phyloP scores from a whole-genome alignment of 192 early-diverging fungal genomes.

The Backusella circina region DNA sequence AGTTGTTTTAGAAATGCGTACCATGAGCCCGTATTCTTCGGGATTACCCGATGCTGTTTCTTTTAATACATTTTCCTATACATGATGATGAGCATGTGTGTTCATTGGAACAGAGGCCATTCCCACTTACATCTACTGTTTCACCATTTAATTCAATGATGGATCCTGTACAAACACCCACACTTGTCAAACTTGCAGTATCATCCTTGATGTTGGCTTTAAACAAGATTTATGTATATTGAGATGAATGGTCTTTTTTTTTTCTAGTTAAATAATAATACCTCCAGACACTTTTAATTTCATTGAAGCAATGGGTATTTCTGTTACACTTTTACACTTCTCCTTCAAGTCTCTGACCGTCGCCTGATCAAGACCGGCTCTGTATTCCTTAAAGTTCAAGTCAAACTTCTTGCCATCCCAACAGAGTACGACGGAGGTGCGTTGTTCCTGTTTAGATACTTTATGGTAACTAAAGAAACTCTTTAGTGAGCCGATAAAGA shows the following conservation, averaged over 20 bases:
- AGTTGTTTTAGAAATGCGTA: constrained; percentile 41
- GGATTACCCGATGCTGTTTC: constrained; percentile 42
- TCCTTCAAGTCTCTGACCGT: constrained; percentile 75
- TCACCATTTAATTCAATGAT: constrained; percentile 75
- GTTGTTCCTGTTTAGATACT: constrained; percentile 14
- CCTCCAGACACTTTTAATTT: constrained; percentile 73
- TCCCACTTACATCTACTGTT: constrained; percentile 52
- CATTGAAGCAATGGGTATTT: constrained; percentile 74
- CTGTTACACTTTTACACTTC: constrained; percentile 66
- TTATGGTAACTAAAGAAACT: constrained; percentile 20
- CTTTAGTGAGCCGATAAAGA: constrained; percentile 4
- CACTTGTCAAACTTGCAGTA: constrained; percentile 54
- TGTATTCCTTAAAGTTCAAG: constrained; percentile 28
- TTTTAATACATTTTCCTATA: constrained; percentile 14
- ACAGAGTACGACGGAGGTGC: constrained; percentile 13
- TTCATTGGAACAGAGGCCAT: too few relatives aligned
- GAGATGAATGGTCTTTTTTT: background rate
- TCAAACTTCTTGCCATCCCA: constrained; percentile 16
- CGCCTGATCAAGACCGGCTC: constrained; percentile 38
- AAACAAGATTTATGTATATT: background rate
- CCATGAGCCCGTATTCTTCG: constrained; percentile 49
- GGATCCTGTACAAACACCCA: constrained; percentile 69
- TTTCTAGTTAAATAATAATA: constrained; percentile 30
- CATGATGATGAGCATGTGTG: background rate
- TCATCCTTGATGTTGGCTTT: constrained; percentile 76